Conservation (phyloP, 495 filamentous ascomycete genomes). For the Friedmanniomyces simplex region DNA sequence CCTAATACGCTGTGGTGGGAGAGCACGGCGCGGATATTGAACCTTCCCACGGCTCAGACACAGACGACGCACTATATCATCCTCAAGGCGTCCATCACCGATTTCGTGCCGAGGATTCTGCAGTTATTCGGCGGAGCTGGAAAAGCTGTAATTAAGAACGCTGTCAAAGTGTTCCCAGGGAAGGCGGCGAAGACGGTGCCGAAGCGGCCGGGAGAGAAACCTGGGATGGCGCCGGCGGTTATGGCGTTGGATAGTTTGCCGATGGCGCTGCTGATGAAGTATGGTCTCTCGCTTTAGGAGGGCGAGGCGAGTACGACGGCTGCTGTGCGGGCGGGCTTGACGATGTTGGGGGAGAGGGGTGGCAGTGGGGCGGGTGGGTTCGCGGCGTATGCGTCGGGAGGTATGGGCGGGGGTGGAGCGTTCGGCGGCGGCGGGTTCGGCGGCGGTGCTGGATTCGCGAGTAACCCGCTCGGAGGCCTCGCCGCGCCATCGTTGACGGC, state of each 20-base stretch:
- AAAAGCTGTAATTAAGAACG: slow-evolving; percentile 49
- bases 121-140: slow-evolving; percentile 66
- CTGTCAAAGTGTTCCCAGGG: slow-evolving; percentile 59
- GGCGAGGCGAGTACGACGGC: too few relatives aligned
- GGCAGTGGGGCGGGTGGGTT: background rate
- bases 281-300: background rate
- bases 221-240: background rate
- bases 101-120: slow-evolving; percentile 59
- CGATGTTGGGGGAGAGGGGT: too few relatives aligned
- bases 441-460: too few relatives aligned
- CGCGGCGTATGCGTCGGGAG: background rate
- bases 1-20: slow-evolving; percentile 74
- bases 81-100: slow-evolving; percentile 65
- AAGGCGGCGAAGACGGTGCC: slow-evolving; percentile 33
- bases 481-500: too few relatives aligned
- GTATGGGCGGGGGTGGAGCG: too few relatives aligned
- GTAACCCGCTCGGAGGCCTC: too few relatives aligned
- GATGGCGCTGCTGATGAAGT: background rate
- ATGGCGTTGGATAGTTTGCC: slow-evolving; percentile 6
- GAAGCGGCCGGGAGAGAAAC: background rate
- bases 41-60: slow-evolving; percentile 54
- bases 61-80: slow-evolving; percentile 70
- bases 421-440: too few relatives aligned
- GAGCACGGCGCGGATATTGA: slow-evolving; percentile 59
- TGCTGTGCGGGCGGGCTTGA: too few relatives aligned